Evolutionary conservation across 106 monocot species (phyloP).

Genomic region (Apostasia ramifera): DNA sequence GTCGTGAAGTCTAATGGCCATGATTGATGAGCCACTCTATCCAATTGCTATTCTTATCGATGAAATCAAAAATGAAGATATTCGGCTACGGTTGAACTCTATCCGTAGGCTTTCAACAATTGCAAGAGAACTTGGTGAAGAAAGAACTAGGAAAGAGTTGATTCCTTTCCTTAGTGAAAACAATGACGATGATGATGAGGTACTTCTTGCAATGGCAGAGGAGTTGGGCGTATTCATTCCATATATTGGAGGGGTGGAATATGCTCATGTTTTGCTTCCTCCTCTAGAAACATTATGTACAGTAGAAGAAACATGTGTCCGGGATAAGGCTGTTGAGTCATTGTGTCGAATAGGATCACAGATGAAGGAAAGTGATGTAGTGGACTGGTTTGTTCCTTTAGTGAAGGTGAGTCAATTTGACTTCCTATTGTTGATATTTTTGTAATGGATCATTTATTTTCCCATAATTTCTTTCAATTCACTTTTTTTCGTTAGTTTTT

Average conservation of each 20-base stretch:
- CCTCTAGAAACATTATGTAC: conserved; percentile 83
- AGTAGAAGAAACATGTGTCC: conserved; percentile 91
- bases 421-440: not conserved
- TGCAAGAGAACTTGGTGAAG: conserved; percentile 90
- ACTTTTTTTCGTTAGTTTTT: not conserved
- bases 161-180: conserved; percentile 93
- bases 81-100: conserved; percentile 83
- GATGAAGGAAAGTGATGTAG: conserved; percentile 83
- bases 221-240: conserved; percentile 88
- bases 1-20: conserved; percentile 47
- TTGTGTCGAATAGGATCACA: conserved; percentile 80
- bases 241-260: conserved; percentile 82
- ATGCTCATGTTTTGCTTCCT: conserved; percentile 74
- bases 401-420: conserved; percentile 53
- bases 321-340: conserved; percentile 90
- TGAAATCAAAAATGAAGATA: conserved; percentile 93
- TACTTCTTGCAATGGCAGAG: conserved; percentile 95
- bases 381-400: conserved; percentile 75
- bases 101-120: conserved; percentile 87
- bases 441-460: not conserved
- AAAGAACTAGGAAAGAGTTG: conserved; percentile 86
- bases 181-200: conserved; percentile 93
- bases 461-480: not conserved
- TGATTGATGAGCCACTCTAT: conserved; percentile 84
- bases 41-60: conserved; percentile 91